Evolutionary conservation across 2,329 filamentous ascomycete species (phyloP), one percentile per base, ranked within the genome.

Genomic region (Sclerotinia borealis): DNA sequence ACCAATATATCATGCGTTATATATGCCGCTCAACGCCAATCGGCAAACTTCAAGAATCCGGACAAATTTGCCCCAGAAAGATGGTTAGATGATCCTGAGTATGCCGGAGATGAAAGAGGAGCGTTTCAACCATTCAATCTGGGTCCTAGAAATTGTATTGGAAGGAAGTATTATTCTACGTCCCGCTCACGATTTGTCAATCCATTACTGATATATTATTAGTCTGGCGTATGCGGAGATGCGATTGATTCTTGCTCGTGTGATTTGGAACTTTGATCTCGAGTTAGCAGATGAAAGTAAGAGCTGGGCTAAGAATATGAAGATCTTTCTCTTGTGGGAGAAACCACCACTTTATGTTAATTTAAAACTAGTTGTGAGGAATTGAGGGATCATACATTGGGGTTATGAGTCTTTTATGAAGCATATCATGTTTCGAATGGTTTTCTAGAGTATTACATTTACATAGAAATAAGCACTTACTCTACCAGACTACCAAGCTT

Each of bases 41-140:
- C 34, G 1, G 11, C 7, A 11, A 66, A 68, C 49, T 69, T 68
- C 48, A n/a, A 39, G 7, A 36, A 63, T 15, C 59, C 66, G 2
- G 50, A 65, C 2, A 50, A 27, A 13, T 67, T 66, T 36, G 54
- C 64, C 1, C 66, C 66, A 6, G 66, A 68, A 39, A 68, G 76
- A 0, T 79, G 76, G 75, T 77, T 52, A 63, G 62, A 43, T 11
- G 68, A 73, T 31, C 31, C 51, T 15, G 31, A 47, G 11, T 68
- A 59, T 55, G 47, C 36, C 13, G 34, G 22, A 8, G 66, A 68
- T 55, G 39, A 59, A 27, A 51, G 25, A 17, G 36, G 50, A 1
- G 58, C 60, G 6, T 48, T 62, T 39, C 50, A 64, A 4, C 65
- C 65, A 15, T 68, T 68, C 11, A 51, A 39, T n/a, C 1, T 64